These are phyloP conservation scores for Botryotinia globosa DNA, from an alignment of 2,329 filamentous ascomycete genomes.

Conservation along the genomic window DNA sequence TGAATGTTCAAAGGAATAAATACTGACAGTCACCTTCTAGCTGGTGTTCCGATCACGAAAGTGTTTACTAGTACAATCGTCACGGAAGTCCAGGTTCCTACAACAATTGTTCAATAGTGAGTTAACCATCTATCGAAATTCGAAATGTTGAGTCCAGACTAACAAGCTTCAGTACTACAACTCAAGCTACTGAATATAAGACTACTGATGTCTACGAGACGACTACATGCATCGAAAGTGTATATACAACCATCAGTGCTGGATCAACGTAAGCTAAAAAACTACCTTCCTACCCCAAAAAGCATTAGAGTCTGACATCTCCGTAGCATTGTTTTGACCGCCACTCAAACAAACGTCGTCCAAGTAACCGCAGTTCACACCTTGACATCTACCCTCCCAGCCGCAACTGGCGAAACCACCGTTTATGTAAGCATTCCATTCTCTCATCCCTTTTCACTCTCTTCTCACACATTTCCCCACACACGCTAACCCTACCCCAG, in stretches of 20 bases:
- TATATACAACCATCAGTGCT: constrained; percentile 35
- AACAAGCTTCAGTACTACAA: constrained; percentile 9
- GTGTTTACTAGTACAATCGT: constrained; percentile 33
- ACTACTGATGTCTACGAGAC: constrained; percentile 39
- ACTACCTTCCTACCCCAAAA: background rate
- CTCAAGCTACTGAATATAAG: constrained; percentile 3
- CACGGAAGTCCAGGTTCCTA: constrained; percentile 31
- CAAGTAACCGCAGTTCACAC: constrained; percentile 42
- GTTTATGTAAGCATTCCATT: constrained; percentile 14
- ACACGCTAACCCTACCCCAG: constrained; percentile 25
- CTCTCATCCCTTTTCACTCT: background rate
- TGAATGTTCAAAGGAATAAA: constrained; percentile 27
- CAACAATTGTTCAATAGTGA: constrained; percentile 38
- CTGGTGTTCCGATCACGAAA: constrained; percentile 42
- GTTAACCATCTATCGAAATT: constrained; percentile 16
- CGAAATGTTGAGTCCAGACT: background rate
- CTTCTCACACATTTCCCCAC: background rate
- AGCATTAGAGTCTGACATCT: background rate
- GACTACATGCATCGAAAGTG: constrained; percentile 37
- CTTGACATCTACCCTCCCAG: constrained; percentile 29
- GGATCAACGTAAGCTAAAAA: constrained; percentile 36
- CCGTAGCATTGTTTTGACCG: constrained; percentile 39
- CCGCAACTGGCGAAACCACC: constrained; percentile 32
- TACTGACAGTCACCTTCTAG: constrained; percentile 46
- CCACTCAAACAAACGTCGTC: constrained; percentile 44